Evolutionary conservation across 1,284 basidiomycete genomes (phyloP).

Genomic region (Vanrija pseudolonga): DNA sequence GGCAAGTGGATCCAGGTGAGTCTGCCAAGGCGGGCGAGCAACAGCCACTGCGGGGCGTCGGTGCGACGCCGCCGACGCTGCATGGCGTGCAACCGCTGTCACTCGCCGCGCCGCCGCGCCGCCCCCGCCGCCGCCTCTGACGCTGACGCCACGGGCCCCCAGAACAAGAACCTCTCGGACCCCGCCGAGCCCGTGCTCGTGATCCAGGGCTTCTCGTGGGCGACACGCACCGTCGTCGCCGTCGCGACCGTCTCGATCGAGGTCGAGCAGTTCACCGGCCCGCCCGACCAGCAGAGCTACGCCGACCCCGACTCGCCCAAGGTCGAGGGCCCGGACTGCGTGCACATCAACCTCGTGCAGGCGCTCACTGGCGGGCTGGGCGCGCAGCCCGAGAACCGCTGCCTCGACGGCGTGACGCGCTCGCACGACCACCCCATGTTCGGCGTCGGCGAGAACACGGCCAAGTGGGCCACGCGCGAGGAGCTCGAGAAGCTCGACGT

Average conservation of each 20-base stretch:
- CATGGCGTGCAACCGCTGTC: too few species aligned
- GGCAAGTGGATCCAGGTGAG: conserved; percentile 5
- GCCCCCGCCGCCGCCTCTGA: too few species aligned
- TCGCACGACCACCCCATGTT: conserved; percentile 7
- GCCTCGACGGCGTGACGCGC: conserved; percentile 3
- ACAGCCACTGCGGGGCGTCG: too few species aligned
- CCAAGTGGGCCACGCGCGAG: background rate
- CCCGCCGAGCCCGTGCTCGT: conserved; percentile 3
- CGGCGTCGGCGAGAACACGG: background rate
- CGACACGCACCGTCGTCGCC: conserved; percentile 4
- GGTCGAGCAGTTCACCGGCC: conserved; percentile 2
- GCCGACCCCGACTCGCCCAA: background rate
- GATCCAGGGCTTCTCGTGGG: conserved; percentile 6
- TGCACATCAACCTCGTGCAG: conserved; percentile 5
- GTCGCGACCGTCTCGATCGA: conserved; percentile 2
- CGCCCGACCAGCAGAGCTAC: background rate
- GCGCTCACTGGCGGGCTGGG: conserved; percentile 5
- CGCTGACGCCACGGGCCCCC: background rate
- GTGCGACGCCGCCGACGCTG: too few species aligned
- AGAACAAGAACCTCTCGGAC: conserved; percentile 11
- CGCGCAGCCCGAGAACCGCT: conserved; percentile 6
- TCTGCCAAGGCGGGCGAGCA: background rate
- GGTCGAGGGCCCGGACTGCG: background rate
- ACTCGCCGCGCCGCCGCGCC: too few species aligned
- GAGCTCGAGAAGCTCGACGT: background rate